Base-by-base conservation (phyloP, 805 yeast genomes). In the Phaffomyces opuntiae region DNA sequence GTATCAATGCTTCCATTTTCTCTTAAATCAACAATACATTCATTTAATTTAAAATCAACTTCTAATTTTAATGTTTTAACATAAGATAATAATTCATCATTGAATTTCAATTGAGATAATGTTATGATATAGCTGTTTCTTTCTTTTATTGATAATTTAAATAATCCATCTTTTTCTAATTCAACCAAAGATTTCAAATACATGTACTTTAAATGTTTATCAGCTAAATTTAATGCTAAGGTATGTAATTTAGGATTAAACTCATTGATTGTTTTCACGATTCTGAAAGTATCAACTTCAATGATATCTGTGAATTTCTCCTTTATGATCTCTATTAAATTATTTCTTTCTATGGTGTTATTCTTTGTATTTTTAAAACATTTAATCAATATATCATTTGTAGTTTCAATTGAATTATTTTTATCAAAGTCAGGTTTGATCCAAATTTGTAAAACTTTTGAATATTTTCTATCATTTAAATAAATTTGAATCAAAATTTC, bases 401-500 rank as follows among this genome's bases (percentile, higher is more conserved):
- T 56, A 1, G 65, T 49, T 11, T 57, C 62, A 19, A 50, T 49
- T 4, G 58, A 47, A 33, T 36, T 56, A 32, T 48, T 56, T 36
- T 50, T 61, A 37, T 42, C 40, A 42, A 38, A 45, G 66, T 11
- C 61, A 42, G 24, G 68, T 24, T 54, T 49, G 2, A 78, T 49
- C 81, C 87, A 77, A 1, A 78, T 65, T 42, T 74, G 73, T 36
- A 84, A 60, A 0, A 82, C 73, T 47, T 80, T 73, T 3, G 78
- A 63, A 48, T 68, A 76, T 42, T 67, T 72, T 17, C 74, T 72
- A 48, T 81, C 82, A 1, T 74, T 61, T 36, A 74, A 63, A 56
- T 81, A 84, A 4, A 86, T 53, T 41, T 73, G 68, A 46, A 80
- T 69, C 39, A 88, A 66, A 0, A 83, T 88, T 36, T 75, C 69